Percentiles rank a stretch among this genome's conserved stretches.
These are phyloP conservation scores for Teunomyces atbi DNA, from an alignment of 805 yeast species.

Conservation along the genomic window DNA sequence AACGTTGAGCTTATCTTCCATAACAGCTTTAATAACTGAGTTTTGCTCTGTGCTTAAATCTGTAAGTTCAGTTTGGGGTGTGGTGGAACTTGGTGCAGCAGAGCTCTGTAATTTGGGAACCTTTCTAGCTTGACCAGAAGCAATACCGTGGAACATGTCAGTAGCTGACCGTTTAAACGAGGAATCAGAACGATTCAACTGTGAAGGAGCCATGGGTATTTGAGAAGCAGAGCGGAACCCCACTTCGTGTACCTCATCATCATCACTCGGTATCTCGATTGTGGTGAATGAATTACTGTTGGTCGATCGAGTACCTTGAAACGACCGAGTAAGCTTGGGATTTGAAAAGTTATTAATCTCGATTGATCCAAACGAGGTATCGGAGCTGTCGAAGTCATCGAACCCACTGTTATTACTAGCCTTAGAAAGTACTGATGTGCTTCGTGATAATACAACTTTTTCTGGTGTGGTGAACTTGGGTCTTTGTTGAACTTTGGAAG, in stretches of 20 bases:
- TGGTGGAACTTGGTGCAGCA: constrained; percentile 5
- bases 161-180: constrained; percentile 20
- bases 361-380: constrained; percentile 36
- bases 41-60: constrained; percentile 41
- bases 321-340: constrained; percentile 24
- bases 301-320: constrained; percentile 8
- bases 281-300: constrained; percentile 1
- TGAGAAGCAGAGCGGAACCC: not conserved
- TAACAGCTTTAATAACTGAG: constrained; percentile 49
- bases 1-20: constrained; percentile 50
- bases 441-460: constrained; percentile 12
- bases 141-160: constrained; percentile 16
- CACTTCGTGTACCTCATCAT: constrained; percentile 4
- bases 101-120: constrained; percentile 13
- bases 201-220: not conserved
- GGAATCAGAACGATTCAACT: constrained; percentile 1
- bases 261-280: constrained; percentile 1
- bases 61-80: constrained; percentile 1
- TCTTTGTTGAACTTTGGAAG: not conserved
- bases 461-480: constrained; percentile 12
- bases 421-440: constrained; percentile 21
- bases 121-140: constrained; percentile 21
- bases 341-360: constrained; percentile 38
- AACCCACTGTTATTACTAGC: constrained; percentile 22
- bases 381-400: constrained; percentile 26